Base-by-base conservation (phyloP, 768 basidiomycete species). In the Asterophora parasitica region DNA sequence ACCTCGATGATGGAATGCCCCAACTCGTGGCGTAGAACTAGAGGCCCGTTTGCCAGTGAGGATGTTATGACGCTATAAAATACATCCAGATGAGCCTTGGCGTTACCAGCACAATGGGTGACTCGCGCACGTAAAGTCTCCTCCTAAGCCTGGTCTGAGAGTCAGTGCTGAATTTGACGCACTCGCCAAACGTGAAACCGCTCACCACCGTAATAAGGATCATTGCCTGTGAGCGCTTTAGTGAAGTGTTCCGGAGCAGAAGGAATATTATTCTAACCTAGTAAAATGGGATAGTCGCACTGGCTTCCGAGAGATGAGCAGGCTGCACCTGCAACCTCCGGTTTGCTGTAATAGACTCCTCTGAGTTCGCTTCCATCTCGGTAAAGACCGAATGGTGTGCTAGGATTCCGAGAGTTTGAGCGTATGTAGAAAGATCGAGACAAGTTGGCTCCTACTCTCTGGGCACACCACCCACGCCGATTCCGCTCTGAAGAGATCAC, bases 1-100 rank as follows among this genome's bases (percentile, higher is more conserved):
- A 88, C 82, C 6, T 78, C 68, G 55, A 89, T 85, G 40, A 89
- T 78, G 17, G 85, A 87, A 64, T 91, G 88, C 0, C 88, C 88
- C 1, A 89, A 77, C 62, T 89, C 88, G 57, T 88, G 88, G 5
- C 86, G 77, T 26, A 90, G 74, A 5, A 89, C 85, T 15, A 86
- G 74, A 13, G 85, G 77, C 0, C 88, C 87, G 45, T 89, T 91
- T 10, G 79, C 72, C 15, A 78, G 63, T 1, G 88, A 90, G 1
- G 87, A 78, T 8, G 88, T 91, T 46, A 86, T 80, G 4, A 86
- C 83, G 3, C 88, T 88, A 19, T 20, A 11, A 23, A 26, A 13
- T 26, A n/a, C 3, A 7, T n/a, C 15, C 23, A 27, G 39, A 26
- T 39, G 20, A 11, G 38, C 7, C 38, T 7, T 36, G 31, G 33